Evolutionary conservation across 305 asterid genomes (phyloP).

Genomic region (Plantago coronopus): DNA sequence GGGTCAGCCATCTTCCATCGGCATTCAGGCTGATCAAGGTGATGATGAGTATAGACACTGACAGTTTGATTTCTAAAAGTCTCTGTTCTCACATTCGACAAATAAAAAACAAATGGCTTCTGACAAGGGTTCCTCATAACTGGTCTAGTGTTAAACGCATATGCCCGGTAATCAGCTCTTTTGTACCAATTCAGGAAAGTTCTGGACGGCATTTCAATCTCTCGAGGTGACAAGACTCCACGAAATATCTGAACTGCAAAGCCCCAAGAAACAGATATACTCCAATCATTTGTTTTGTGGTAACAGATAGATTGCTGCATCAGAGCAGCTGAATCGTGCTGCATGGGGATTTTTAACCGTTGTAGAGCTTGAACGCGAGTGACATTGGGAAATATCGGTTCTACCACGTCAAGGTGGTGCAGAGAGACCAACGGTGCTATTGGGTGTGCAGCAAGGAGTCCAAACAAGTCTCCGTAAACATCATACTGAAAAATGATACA

Average conservation of each 20-base stretch:
- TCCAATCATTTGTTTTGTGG: slow-evolving; percentile 45
- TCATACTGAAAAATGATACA: slow-evolving; percentile 48
- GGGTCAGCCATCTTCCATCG: slow-evolving; percentile 70
- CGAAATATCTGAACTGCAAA: slow-evolving; percentile 55
- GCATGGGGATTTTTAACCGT: slow-evolving; percentile 40
- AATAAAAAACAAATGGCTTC: slow-evolving; percentile 49
- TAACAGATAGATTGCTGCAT: slow-evolving; percentile 75
- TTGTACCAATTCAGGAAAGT: slow-evolving; percentile 70
- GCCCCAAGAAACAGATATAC: slow-evolving; percentile 70
- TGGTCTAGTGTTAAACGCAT: slow-evolving; percentile 66
- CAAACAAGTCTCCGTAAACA: slow-evolving; percentile 59
- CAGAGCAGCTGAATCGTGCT: slow-evolving; percentile 58
- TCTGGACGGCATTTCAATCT: slow-evolving; percentile 64
- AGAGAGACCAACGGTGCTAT: slow-evolving; percentile 56
- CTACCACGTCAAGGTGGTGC: slow-evolving; percentile 75
- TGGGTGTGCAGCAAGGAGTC: slow-evolving; percentile 59
- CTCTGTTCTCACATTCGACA: slow-evolving; percentile 45
- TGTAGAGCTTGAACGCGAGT: slow-evolving; percentile 42
- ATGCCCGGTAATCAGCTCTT: slow-evolving; percentile 53
- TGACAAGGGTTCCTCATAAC: slow-evolving; percentile 56
- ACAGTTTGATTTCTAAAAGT: slow-evolving; percentile 36
- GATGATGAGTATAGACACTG: slow-evolving; percentile 51
- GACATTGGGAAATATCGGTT: slow-evolving; percentile 57
- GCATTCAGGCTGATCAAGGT: slow-evolving; percentile 54
- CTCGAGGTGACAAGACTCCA: slow-evolving; percentile 57